phyloP scores from a whole-genome alignment of 352 stramenopile genomes.

The Globisporangium ultimum region DNA sequence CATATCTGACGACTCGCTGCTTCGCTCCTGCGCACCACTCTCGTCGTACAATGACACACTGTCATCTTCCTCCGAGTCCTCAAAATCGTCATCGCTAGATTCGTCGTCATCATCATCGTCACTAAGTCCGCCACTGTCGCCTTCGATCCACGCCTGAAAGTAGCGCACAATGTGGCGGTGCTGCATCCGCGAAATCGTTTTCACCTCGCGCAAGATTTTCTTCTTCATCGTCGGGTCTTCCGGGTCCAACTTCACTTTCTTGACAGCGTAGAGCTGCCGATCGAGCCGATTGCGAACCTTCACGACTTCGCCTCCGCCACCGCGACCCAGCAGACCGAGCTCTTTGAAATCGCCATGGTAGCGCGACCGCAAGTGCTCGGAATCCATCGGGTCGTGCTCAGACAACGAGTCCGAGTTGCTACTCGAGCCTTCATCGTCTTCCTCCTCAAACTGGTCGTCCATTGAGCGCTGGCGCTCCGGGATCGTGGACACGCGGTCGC shows the following conservation, averaged over 20 bases:
- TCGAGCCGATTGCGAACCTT: slow-evolving; percentile 83
- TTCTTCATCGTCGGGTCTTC: slow-evolving; percentile 92
- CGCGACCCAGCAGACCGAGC: slow-evolving; percentile 74
- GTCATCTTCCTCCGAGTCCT: slow-evolving; percentile 29
- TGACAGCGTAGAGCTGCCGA: slow-evolving; percentile 81
- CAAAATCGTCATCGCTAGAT: slow-evolving; percentile 30
- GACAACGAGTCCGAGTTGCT: slow-evolving; percentile 31
- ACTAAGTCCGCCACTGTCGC: slow-evolving; percentile 49
- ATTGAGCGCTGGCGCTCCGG: slow-evolving; percentile 30
- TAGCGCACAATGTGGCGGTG: slow-evolving; percentile 97
- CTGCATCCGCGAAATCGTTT: slow-evolving; percentile 95
- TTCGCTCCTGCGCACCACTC: slow-evolving; percentile 19
- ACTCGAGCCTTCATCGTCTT: slow-evolving; percentile 12
- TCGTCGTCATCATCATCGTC: slow-evolving; percentile 39
- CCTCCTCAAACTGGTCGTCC: slow-evolving; percentile 12
- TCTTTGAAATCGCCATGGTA: slow-evolving; percentile 88
- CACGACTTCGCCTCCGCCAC: slow-evolving; percentile 80
- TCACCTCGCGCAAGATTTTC: slow-evolving; percentile 95
- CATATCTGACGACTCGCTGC: slow-evolving; percentile 26
- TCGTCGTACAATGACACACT: slow-evolving; percentile 17
- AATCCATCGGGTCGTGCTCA: slow-evolving; percentile 39
- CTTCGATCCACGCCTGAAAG: slow-evolving; percentile 88
- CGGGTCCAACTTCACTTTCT: slow-evolving; percentile 83
- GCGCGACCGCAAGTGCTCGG: slow-evolving; percentile 59
- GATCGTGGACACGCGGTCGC: slow-evolving; percentile 33